Conservation (phyloP, 2,329 filamentous ascomycete species). For the Hypoxylon sp. region DNA sequence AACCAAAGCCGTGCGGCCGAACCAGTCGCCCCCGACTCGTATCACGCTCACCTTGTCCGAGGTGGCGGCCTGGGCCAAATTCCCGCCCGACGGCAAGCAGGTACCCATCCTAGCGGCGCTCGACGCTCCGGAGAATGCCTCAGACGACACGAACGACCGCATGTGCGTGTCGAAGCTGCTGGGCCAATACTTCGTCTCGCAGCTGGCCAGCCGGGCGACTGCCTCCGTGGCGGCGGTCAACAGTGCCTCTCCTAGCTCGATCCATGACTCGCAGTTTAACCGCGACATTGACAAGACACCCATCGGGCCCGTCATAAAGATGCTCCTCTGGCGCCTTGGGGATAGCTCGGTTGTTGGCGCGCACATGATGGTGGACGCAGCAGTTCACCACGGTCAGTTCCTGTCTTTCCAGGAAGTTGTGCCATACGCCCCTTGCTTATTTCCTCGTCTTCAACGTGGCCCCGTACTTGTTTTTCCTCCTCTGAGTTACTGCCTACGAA, state of each 20-base stretch:
- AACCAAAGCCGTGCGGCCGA: no score
- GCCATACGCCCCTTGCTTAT: conserved; percentile 16
- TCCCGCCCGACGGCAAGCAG: no score
- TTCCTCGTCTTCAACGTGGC: not conserved
- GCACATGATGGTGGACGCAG: conserved; percentile 27
- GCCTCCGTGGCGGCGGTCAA: conserved; percentile 35
- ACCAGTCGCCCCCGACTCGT: no score
- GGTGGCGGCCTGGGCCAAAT: no score
- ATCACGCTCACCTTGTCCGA: no score
- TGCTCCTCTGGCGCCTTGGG: conserved; percentile 8
- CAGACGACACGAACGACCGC: no score
- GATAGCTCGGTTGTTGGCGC: conserved; percentile 24
- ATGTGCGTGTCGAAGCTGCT: conserved; percentile 45
- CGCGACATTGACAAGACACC: conserved; percentile 20
- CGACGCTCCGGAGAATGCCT: no score
- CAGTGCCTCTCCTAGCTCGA: conserved; percentile 31
- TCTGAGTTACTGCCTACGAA: not conserved
- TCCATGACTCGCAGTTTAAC: conserved; percentile 24
- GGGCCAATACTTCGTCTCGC: conserved; percentile 46
- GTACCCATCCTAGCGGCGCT: no score
- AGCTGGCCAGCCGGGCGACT: conserved; percentile 42
- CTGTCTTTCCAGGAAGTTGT: conserved; percentile 28
- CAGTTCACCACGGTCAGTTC: conserved; percentile 29
- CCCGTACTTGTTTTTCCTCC: not conserved
- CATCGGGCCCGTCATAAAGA: conserved; percentile 8